Evolutionary conservation across 202 grass and related monocot species (phyloP).

Genomic region (Saccharum hybrid): DNA sequence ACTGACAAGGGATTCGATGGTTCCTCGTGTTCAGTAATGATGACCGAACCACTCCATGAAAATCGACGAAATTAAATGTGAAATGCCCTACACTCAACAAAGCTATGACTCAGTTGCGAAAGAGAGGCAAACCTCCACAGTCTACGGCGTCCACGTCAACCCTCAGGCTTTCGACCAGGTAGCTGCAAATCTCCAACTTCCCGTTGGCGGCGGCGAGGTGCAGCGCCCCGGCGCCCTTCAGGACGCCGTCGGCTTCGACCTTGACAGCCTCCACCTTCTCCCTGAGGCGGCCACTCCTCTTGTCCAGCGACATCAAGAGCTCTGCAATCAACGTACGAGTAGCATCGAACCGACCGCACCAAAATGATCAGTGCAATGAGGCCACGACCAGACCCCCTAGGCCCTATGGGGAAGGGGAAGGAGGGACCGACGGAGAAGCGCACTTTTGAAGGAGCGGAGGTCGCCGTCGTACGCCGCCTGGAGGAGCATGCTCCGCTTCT

Average conservation of each 20-base stretch:
- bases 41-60: not conserved
- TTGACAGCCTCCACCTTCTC: constrained; percentile 35
- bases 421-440: not conserved
- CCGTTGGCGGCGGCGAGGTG: constrained; percentile 38
- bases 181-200: constrained; percentile 28
- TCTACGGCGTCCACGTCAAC: not conserved
- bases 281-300: constrained; percentile 27
- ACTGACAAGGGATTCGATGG: too few relatives aligned
- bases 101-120: not conserved
- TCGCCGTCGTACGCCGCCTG: constrained; percentile 14
- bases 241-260: not conserved
- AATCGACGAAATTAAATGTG: not conserved
- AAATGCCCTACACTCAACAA: not conserved
- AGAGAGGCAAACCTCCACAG: constrained; percentile 14
- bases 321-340: not conserved
- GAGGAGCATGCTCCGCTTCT: constrained; percentile 13
- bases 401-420: too few relatives aligned
- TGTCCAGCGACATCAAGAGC: not conserved
- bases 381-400: not conserved
- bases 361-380: not conserved
- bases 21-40: too few relatives aligned
- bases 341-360: not conserved
- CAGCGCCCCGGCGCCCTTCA: constrained; percentile 10
- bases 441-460: constrained; percentile 34
- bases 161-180: constrained; percentile 28